Base-by-base conservation (phyloP, 805 yeast genomes). In the Peterozyma xylosa region DNA sequence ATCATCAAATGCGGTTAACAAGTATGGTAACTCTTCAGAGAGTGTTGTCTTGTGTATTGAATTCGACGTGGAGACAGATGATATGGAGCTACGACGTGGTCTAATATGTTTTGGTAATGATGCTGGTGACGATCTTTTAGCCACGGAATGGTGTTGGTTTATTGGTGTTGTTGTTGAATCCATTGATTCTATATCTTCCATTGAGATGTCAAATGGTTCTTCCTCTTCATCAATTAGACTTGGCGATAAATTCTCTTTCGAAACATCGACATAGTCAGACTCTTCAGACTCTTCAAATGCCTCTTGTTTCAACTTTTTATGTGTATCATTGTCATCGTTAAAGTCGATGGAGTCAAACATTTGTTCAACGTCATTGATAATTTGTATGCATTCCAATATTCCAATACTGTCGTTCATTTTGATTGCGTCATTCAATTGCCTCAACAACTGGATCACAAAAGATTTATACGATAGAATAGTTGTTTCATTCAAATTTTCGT, bases 321-420 rank as follows among this genome's bases (percentile, higher is more conserved):
- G 33, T 10, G 41, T 38, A 7, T 38, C 33, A 9, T 32, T 32
- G 11, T 29, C 21, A 14, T 33, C 21, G 14, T 58, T 58, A 47
- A 62, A 53, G 42, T 71, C 64, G 61, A 74, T 68, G 0, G 78
- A 72, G 38, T 79, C 82, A 57, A 80, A 82, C 88, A 83, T 83
- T 50, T 78, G 73, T 53, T 82, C 89, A 61, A 83, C 80, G 50
- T 82, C 89, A 47, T 71, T 71, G 29, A 83, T 77, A 30, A 81
- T 80, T 0, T 78, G 77, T 43, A 82, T 66, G 51, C 87, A 82
- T 54, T 83, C 88, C 62, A 77, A 73, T 45, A 80, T 78, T 11
- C 74, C 74, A 36, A 74, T 72, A 15, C 72, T 68, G 52, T 82
- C 85, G 32, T 75, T 73, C 13, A 63, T 56, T 6, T 68, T 69